Percentiles rank a stretch among this genome's conserved stretches.
Evolutionary conservation across 805 yeast genomes (phyloP).

Genomic region (Candida odintsovae): DNA sequence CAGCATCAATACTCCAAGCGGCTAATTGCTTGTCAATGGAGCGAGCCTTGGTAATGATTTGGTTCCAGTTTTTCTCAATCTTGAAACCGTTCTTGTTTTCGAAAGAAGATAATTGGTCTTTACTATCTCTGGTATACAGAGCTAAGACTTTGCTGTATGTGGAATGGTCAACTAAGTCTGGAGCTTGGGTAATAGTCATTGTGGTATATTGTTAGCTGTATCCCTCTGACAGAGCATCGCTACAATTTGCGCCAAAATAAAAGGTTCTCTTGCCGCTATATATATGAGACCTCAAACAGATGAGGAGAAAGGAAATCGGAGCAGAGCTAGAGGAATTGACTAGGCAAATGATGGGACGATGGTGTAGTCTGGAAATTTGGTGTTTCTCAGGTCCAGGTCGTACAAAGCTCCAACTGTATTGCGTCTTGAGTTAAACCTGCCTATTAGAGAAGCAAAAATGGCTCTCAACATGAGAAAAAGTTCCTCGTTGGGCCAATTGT

Average conservation of each 20-base stretch:
- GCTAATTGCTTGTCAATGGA: neutral
- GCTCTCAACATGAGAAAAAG: neutral
- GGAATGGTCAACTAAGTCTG: slow-evolving; percentile 22
- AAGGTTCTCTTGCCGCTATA: neutral
- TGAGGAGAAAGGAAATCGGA: neutral
- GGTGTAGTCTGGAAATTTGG: neutral
- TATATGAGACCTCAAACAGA: neutral
- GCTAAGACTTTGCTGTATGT: slow-evolving; percentile 35
- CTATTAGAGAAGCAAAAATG: neutral
- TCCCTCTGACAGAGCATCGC: neutral
- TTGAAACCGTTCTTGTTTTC: slow-evolving; percentile 29
- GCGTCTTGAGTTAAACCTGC: neutral
- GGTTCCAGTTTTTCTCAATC: slow-evolving; percentile 25
- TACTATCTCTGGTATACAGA: slow-evolving; percentile 28
- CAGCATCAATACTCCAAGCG: neutral
- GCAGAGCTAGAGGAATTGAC: neutral
- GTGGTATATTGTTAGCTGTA: neutral
- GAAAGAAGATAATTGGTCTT: slow-evolving; percentile 18
- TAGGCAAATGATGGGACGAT: too few species aligned
- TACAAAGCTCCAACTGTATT: neutral
- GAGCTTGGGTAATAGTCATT: neutral
- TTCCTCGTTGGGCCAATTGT: neutral
- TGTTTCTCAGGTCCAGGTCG: neutral
- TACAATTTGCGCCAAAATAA: neutral
- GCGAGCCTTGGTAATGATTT: neutral